phyloP scores from a whole-genome alignment of 2,329 filamentous ascomycete genomes.

The Lecanicillium sp. region DNA sequence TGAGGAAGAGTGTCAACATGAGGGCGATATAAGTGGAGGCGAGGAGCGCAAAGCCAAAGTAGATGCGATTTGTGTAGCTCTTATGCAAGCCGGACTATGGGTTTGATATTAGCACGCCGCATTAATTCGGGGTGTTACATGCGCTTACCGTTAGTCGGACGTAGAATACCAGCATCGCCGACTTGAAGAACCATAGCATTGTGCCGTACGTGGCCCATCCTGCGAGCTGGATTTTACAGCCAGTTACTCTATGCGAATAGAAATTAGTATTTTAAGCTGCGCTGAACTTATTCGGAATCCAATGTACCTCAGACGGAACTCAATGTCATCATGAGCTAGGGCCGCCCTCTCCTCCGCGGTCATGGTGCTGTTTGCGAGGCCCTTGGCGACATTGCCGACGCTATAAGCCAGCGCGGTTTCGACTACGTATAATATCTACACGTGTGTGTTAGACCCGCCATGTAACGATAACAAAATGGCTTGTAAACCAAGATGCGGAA shows the following conservation, averaged over 20 bases:
- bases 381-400: slow-evolving; percentile 31
- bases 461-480: too few species aligned
- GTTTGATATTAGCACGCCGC: slow-evolving; percentile 17
- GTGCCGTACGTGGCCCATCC: slow-evolving; percentile 44
- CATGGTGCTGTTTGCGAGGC: slow-evolving; percentile 44
- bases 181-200: slow-evolving; percentile 44
- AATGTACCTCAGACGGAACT: slow-evolving; percentile 24
- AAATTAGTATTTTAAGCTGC: neutral
- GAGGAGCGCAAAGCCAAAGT: slow-evolving; percentile 26
- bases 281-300: neutral
- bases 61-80: slow-evolving; percentile 18
- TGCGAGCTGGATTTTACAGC: slow-evolving; percentile 44
- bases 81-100: slow-evolving; percentile 19
- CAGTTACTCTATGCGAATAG: slow-evolving; percentile 36
- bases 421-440: slow-evolving; percentile 12
- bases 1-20: slow-evolving; percentile 23
- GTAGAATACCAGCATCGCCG: slow-evolving; percentile 45
- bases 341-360: slow-evolving; percentile 34
- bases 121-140: neutral
- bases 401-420: slow-evolving; percentile 21
- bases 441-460: neutral
- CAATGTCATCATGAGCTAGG: slow-evolving; percentile 31
- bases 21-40: slow-evolving; percentile 24
- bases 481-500: too few species aligned
- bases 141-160: slow-evolving; percentile 35